Evolutionary conservation across 805 yeast genomes (phyloP), one percentile per base, ranked within the genome.

Genomic region (Huiozyma sinensis): DNA sequence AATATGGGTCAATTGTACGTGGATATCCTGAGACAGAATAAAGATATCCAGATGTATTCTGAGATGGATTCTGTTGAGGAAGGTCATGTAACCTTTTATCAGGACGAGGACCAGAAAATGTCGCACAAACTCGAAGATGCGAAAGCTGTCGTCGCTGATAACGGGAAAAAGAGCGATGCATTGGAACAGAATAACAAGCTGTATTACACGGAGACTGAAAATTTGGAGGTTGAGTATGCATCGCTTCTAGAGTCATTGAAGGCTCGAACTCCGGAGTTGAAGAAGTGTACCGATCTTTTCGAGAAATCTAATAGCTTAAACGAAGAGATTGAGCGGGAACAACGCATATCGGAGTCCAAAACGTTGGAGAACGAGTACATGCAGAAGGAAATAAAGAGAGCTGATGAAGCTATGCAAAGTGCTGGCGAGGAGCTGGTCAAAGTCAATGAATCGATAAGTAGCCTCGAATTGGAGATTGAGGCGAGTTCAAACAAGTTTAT

Each of bases 341-440:
- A 71, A n/a, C 61, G 65, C 10, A 70, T 70, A 48, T 53, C 72
- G 1, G 71, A 70, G 28, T 68, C 79, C 6, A 69, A 70, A 37
- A 58, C 60, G 1, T 76, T 75, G 33, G 95, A 87, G 53, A 72
- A 69, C 39, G 74, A 67, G 41, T 88, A 83, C 60, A 81, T 80
- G 77, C 54, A 60, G 7, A 68, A 66, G 30, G 90, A 84, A 56
- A 71, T 76, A 30, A 62, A 61, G 13, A 72, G 77, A 42, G 82
- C 87, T 0, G 51, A 58, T 8, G 62, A 60, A 7, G 72, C 87
- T 0, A 68, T 73, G 0, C 49, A 50, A 9, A 81, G 75, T 12
- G 70, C 79, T 0, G 55, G 64, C 1, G 39, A 38, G 1, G 66
- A 61, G 34, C 64, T 70, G 6, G 35, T 47, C 45, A 38, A 39